Conservation (phyloP, 768 basidiomycete genomes). For the Mrakia hoshinonis region DNA sequence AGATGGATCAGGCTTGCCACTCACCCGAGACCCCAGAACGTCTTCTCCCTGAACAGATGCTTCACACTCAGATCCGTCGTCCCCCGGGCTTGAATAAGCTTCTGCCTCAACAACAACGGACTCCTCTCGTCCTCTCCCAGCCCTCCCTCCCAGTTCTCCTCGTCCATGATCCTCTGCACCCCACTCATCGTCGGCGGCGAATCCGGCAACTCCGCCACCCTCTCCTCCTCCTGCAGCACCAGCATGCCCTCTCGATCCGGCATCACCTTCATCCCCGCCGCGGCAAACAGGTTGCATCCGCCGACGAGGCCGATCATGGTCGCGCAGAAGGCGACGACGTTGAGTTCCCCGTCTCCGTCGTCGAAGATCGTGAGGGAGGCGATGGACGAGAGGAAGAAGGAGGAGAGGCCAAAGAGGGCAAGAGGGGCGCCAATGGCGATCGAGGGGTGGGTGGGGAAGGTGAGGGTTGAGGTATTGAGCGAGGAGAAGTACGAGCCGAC, state of each 20-base stretch:
- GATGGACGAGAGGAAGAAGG: slow-evolving; percentile 8
- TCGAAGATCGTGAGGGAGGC: neutral
- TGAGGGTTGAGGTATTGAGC: slow-evolving; percentile 23
- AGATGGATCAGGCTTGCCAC: slow-evolving; percentile 14
- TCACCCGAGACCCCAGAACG: slow-evolving; percentile 23
- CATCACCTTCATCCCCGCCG: slow-evolving; percentile 17
- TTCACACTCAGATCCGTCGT: slow-evolving; percentile 11
- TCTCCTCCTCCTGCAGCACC: slow-evolving; percentile 15
- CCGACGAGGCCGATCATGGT: slow-evolving; percentile 7
- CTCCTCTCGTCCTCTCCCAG: slow-evolving; percentile 2
- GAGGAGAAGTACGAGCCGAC: slow-evolving; percentile 26
- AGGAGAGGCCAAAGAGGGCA: slow-evolving; percentile 23
- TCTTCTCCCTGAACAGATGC: slow-evolving; percentile 4
- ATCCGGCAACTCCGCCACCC: neutral
- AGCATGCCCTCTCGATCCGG: slow-evolving; percentile 3
- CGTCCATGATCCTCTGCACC: slow-evolving; percentile 4
- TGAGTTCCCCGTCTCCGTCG: slow-evolving; percentile 23
- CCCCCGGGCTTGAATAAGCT: neutral
- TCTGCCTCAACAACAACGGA: neutral
- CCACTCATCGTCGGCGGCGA: neutral
- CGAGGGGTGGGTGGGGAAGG: slow-evolving; percentile 23
- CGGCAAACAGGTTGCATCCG: neutral
- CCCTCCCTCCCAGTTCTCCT: slow-evolving; percentile 6
- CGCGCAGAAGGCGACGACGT: slow-evolving; percentile 3
- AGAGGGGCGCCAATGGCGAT: slow-evolving; percentile 24